A percentile compares a stretch with the other conserved stretches of the same genome.
Evolutionary conservation across 495 filamentous ascomycete species (phyloP).

Genomic region (Aspergillus biplanus): DNA sequence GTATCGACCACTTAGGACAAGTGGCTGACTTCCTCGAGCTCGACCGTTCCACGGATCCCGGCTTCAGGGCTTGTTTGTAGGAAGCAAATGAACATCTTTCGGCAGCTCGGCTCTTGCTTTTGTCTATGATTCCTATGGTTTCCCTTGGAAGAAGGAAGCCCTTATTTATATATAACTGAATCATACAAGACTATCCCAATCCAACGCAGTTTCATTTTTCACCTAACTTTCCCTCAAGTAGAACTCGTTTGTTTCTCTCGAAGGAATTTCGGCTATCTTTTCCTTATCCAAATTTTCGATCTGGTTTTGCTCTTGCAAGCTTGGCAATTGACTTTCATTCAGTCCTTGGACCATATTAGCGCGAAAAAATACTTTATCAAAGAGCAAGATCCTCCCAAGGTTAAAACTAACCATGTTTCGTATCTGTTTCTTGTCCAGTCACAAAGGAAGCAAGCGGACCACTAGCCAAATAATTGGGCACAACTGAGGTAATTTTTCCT

Average conservation of each 20-base stretch:
- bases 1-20: constrained; percentile 69
- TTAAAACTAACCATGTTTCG: background rate
- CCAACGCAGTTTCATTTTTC: background rate
- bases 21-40: constrained; percentile 65
- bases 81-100: background rate
- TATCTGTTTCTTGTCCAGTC: background rate
- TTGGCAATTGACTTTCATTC: background rate
- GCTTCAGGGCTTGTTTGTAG: constrained; percentile 37
- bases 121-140: background rate
- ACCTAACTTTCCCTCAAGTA: constrained; percentile 15
- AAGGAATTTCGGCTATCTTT: constrained; percentile 37
- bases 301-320: constrained; percentile 13
- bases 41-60: constrained; percentile 38
- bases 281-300: constrained; percentile 38
- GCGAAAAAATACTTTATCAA: background rate
- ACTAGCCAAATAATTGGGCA: constrained; percentile 10
- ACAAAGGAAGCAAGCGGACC: constrained; percentile 8
- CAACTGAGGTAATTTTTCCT: background rate
- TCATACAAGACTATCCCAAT: no score
- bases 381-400: background rate
- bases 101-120: background rate
- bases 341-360: background rate
- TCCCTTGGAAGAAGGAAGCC: background rate
- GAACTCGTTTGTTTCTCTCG: constrained; percentile 35
- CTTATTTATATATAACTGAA: background rate